Base-by-base conservation (phyloP, 2,329 filamentous ascomycete genomes). In the Coniosporium tulheliwenetii region DNA sequence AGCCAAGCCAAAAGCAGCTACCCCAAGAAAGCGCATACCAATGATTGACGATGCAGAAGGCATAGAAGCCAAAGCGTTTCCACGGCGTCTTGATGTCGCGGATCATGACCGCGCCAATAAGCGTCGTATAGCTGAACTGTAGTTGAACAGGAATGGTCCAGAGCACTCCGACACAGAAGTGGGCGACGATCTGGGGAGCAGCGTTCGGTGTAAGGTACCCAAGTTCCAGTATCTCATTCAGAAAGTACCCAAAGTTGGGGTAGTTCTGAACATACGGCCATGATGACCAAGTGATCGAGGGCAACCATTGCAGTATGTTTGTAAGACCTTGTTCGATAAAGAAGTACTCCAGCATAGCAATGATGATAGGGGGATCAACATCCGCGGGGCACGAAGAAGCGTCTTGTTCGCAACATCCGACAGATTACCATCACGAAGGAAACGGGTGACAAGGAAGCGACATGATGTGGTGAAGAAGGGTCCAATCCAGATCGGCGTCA, bases 121-220 rank as follows among this genome's bases (percentile, higher is more conserved):
- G 49, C 2, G 62, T 57, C 13, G 62, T 51, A 58, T 65, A 69
- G 2, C 63, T 57, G 33, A 61, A 64, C 46, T 69, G 65, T 1
- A 69, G 54, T 45, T 67, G 64, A 0, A 69, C 64, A 0, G 66
- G 64, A 30, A 69, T 66, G 3, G 65, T 68, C 66, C 66, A 69
- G 1, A 69, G 54, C 5, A 69, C 65, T 49, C 66, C 65, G 0
- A 65, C 66, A 43, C 66, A 68, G 51, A 65, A 69, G 46, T 69
- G 61, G 48, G 59, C 61, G 8, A 63, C 66, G 38, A 69, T 62
- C 40, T 65, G 59, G 0, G 66, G 66, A 5, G 62, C 62, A 2
- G 62, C 63, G 38, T 68, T 69, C 5, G 66, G 66, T n/a, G 67
- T 59, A 8, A 68, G 51, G 40, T 64, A 69, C 3, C 58, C 52